Conservation (phyloP, 2,329 filamentous ascomycete species). For the Thermothelomyces thermophilus region DNA sequence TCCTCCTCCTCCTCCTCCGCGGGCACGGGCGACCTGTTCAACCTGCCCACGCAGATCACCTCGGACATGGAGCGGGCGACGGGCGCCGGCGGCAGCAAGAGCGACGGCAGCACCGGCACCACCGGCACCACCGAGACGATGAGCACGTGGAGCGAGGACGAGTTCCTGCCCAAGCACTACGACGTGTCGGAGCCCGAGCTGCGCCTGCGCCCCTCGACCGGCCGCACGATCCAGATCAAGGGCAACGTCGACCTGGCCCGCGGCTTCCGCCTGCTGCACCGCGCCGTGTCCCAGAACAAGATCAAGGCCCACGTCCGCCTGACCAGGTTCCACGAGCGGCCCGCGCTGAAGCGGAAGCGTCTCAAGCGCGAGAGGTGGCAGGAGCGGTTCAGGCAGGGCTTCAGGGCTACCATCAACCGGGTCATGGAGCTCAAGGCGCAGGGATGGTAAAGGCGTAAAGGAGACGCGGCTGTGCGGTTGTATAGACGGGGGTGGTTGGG, state of each 20-base stretch:
- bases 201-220: conserved; percentile 37
- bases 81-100: not conserved
- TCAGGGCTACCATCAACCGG: conserved; percentile 55
- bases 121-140: not conserved
- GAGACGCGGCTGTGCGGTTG: not conserved
- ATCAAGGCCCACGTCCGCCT: conserved; percentile 47
- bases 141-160: conserved; percentile 5
- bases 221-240: conserved; percentile 39
- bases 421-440: conserved; percentile 67
- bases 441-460: conserved; percentile 57
- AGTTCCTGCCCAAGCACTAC: conserved; percentile 22
- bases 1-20: not conserved
- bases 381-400: conserved; percentile 60
- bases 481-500: not conserved
- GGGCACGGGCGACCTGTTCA: not conserved
- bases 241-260: conserved; percentile 39
- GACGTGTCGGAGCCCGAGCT: conserved; percentile 25
- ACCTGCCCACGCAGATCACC: not conserved
- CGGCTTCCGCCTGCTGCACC: conserved; percentile 38
- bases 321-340: conserved; percentile 69
- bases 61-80: conserved; percentile 8
- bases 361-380: conserved; percentile 63
- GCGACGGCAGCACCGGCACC: not conserved
- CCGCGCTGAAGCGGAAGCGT: conserved; percentile 71
- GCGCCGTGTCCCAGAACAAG: conserved; percentile 44